Conservation (phyloP, 805 yeast species). For the Metschnikowia kunwiensis region DNA sequence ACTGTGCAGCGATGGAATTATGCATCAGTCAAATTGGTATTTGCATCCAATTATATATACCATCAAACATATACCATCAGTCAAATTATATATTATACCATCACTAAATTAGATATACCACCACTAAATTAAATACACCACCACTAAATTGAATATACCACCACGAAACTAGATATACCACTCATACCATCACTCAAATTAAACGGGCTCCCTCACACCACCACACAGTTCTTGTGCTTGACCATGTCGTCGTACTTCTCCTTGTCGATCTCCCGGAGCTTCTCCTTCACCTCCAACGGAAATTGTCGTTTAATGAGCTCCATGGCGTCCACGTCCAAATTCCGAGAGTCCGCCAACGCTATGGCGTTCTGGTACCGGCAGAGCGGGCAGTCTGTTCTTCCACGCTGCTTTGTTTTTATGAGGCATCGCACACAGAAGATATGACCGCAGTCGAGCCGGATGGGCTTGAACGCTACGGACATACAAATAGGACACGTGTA, state of each 20-base stretch:
- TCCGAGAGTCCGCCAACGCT: slow-evolving; percentile 53
- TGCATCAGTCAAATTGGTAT: too few species aligned
- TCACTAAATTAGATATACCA: too few species aligned
- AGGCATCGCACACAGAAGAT: slow-evolving; percentile 71
- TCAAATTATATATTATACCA: too few species aligned
- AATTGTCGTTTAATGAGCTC: slow-evolving; percentile 55
- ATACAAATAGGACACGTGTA: slow-evolving; percentile 73
- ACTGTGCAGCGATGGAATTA: too few species aligned
- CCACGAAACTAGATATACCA: too few species aligned
- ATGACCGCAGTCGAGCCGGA: slow-evolving; percentile 60
- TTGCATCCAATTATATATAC: too few species aligned
- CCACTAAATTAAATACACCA: too few species aligned
- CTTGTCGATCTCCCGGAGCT: slow-evolving; percentile 50
- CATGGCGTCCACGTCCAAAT: slow-evolving; percentile 55
- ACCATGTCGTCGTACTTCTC: slow-evolving; percentile 35
- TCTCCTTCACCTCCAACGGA: slow-evolving; percentile 64
- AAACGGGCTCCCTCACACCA: slow-evolving; percentile 7
- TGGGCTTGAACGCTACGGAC: slow-evolving; percentile 69
- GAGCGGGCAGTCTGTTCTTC: slow-evolving; percentile 62
- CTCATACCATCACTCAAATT: neutral
- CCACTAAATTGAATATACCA: too few species aligned
- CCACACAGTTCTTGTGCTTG: slow-evolving; percentile 23
- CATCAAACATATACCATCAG: too few species aligned
- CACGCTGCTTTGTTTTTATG: slow-evolving; percentile 60
- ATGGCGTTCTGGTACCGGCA: slow-evolving; percentile 56